A percentile compares a stretch with the other conserved stretches of the same genome.
Conservation (phyloP, 768 basidiomycete genomes). For the Russula griseocarnosa region DNA sequence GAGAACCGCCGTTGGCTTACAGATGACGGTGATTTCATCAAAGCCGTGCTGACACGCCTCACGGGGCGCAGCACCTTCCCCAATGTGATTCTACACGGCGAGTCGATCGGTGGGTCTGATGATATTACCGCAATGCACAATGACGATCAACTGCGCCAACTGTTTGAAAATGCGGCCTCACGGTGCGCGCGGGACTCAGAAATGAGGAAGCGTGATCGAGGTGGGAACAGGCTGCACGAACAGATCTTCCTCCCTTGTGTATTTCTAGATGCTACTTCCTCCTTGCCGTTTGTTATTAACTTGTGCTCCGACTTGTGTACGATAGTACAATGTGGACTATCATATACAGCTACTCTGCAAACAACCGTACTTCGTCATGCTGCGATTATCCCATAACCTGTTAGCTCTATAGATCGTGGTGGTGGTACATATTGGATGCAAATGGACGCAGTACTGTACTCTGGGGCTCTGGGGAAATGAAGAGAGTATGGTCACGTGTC, state of each 20-base stretch:
- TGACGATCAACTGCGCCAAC: slow-evolving; percentile 40
- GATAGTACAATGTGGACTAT: neutral
- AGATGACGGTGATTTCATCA: slow-evolving; percentile 64
- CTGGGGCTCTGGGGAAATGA: no score
- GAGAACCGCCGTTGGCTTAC: neutral
- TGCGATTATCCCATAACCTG: no score
- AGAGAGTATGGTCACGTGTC: no score
- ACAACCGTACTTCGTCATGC: no score
- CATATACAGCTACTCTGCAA: neutral
- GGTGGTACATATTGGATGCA: no score
- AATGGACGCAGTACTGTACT: no score
- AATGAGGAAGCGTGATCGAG: neutral
- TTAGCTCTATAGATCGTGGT: no score
- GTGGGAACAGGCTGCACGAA: neutral
- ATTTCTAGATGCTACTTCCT: slow-evolving; percentile 11
- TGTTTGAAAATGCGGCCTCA: slow-evolving; percentile 48
- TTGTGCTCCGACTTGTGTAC: neutral
- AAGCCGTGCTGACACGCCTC: slow-evolving; percentile 59
- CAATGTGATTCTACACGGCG: slow-evolving; percentile 63
- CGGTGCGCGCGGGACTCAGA: slow-evolving; percentile 16
- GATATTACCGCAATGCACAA: slow-evolving; percentile 51
- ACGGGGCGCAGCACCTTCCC: slow-evolving; percentile 71
- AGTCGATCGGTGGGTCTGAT: slow-evolving; percentile 64
- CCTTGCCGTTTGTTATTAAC: neutral
- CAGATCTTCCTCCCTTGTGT: neutral